Evolutionary conservation across 2,329 filamentous ascomycete genomes (phyloP).

Genomic region (Botryosphaeria agaves): DNA sequence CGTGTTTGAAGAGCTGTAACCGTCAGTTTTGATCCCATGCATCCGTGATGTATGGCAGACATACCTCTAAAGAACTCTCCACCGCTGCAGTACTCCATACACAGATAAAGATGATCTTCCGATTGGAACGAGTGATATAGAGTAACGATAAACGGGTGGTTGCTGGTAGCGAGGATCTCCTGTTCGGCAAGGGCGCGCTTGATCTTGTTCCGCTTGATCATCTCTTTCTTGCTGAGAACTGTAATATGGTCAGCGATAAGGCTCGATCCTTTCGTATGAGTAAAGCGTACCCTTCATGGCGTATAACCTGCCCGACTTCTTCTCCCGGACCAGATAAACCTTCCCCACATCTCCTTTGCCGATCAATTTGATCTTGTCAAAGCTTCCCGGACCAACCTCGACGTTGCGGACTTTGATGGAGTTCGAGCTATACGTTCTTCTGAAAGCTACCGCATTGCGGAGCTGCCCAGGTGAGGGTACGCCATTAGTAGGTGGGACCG

Average conservation of each 20-base stretch:
- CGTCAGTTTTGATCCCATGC: conserved; percentile 4
- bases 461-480: conserved; percentile 50
- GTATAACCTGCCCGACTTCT: conserved; percentile 89
- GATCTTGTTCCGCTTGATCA: conserved; percentile 99
- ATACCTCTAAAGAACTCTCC: conserved; percentile 82
- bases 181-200: conserved; percentile 95
- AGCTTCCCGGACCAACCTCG: conserved; percentile 85
- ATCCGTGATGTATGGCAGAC: conserved; percentile 4
- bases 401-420: conserved; percentile 98
- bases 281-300: conserved; percentile 79
- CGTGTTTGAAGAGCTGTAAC: conserved; percentile 67
- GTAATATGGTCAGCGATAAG: conserved; percentile 12
- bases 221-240: conserved; percentile 99
- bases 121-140: conserved; percentile 98
- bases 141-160: conserved; percentile 97
- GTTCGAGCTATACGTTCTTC: conserved; percentile 95
- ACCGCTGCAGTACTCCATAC: conserved; percentile 99
- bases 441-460: conserved; percentile 54
- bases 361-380: conserved; percentile 99
- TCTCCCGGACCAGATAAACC: conserved; percentile 92
- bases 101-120: conserved; percentile 95
- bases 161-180: conserved; percentile 94
- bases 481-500: conserved; percentile 31
- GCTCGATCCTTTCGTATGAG: background rate
- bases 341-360: conserved; percentile 98